phyloP scores from a whole-genome alignment of 2,329 filamentous ascomycete species.

The Rutstroemia sydowiana region DNA sequence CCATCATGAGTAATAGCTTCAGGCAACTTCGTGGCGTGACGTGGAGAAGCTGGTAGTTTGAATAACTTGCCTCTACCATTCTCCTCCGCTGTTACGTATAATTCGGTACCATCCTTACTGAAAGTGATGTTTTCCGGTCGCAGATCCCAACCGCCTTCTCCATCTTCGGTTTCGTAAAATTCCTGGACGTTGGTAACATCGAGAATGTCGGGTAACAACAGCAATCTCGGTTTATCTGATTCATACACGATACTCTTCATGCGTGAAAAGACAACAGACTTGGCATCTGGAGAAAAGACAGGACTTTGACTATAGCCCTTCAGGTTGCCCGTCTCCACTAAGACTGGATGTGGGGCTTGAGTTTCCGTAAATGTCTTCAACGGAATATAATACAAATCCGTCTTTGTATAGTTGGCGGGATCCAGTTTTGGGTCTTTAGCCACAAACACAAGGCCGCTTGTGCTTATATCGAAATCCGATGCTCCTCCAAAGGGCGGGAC shows the following conservation, averaged over 20 bases:
- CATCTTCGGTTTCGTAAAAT: conserved; percentile 54
- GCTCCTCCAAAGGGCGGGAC: conserved; percentile 72
- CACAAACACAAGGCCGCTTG: conserved; percentile 61
- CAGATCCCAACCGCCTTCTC: conserved; percentile 55
- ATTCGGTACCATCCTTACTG: conserved; percentile 49
- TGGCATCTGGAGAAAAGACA: conserved; percentile 67
- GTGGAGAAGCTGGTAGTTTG: conserved; percentile 49
- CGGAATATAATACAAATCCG: conserved; percentile 69
- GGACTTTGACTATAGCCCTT: conserved; percentile 60
- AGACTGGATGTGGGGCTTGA: conserved; percentile 42
- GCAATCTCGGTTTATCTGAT: conserved; percentile 64
- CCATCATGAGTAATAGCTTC: conserved; percentile 44
- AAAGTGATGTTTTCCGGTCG: conserved; percentile 50
- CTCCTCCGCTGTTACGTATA: conserved; percentile 71
- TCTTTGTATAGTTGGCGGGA: conserved; percentile 70
- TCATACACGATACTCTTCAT: conserved; percentile 77
- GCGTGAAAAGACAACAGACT: conserved; percentile 65
- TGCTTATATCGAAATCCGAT: conserved; percentile 71
- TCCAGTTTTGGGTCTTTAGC: conserved; percentile 67
- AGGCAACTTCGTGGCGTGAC: conserved; percentile 42
- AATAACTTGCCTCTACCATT: conserved; percentile 56
- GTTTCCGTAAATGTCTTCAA: conserved; percentile 52
- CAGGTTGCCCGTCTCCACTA: conserved; percentile 49
- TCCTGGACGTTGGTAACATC: conserved; percentile 52
- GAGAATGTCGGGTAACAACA: conserved; percentile 55